Evolutionary conservation across 2,329 filamentous ascomycete genomes (phyloP), one percentile per base, ranked within the genome.

Genomic region (Hypoxylon sp.): DNA sequence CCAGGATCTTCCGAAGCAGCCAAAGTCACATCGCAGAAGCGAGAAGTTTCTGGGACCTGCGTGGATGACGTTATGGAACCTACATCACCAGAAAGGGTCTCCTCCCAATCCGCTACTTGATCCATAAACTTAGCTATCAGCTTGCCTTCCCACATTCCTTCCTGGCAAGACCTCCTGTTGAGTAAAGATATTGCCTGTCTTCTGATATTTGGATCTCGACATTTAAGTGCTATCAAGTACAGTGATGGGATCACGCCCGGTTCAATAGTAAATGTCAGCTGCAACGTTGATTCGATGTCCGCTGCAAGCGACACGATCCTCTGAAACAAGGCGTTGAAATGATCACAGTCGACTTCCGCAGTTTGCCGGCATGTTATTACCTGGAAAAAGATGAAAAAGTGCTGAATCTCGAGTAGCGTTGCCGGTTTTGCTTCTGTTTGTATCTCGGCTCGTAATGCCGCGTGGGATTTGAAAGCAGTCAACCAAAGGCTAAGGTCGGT

Each of bases 221-320:
- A 42, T 19, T 42, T 19, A 7, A 42, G 15, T 42, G 39, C 39
- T 42, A 42, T 42, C 39, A 42, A 19, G n/a, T 10, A 8, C 6
- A 42, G 39, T n/a, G n/a, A 42, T 42, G n/a, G 39, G n/a, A 42
- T 42, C 15, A 42, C 39, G n/a, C 39, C 39, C n/a, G 39, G n/a
- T 7, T 42, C n/a, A 42, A 42, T 42, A 42, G 37, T 42, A n/a
- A 42, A 42, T 42, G 37, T 42, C 37, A 42, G n/a, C 37, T 2
- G 15, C 6, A 15, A 42, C n/a, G 6, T 42, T 17, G 37, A 42
- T 42, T 15, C 37, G 15, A 42, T 3, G 15, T 17, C 37, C 4
- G 37, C 15, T n/a, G 6, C 37, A 4, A 42, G 37, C 15, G 15
- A 42, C 13, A 42, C 37, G 17, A n/a, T 42, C 6, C 37, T 42